Evolutionary conservation across 441 rosid genomes (phyloP), one percentile per base, ranked within the genome.

Genomic region (Populus tomentosa): DNA sequence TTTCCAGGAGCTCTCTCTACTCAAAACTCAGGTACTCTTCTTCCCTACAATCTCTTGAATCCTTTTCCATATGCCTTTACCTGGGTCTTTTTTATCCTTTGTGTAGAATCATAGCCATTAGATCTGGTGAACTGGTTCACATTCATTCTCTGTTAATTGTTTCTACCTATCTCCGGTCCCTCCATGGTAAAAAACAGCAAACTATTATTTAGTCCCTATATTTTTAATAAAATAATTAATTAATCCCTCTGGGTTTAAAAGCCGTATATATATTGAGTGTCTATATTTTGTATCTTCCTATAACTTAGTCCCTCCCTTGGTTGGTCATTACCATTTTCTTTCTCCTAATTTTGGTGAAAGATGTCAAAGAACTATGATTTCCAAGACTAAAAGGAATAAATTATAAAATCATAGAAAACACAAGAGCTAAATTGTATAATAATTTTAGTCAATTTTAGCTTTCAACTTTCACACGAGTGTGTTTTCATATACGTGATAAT

Each of bases 1-100:
- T 21, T 33, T 14, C 10, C 18, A 33, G 28, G 69, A 77, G 23
- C 91, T 94, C 67, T 13, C 65, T 26, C 5, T 7, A 10, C 83
- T 88, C 33, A 87, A 68, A 84, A 3, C 8, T 35, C 50, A 83
- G 95, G 97, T 91, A 28, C 35, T 14, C 32, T 68, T 81, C 24
- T 61, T 79, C 35, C 7, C 18, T 61, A 28, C 46, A 24, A 16
- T 24, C 7, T 6, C 21, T 24, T 42, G 18, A 42, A 63, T 63
- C 67, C 18, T 11, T 21, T 74, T 24, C 10, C 11, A 24, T 28
- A 28, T 28, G 30, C 30, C 30, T 28, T 28, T 28, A 28, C 40
- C 16, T 38, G 46, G 38, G 72, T 72, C 35, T 28, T 7, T 26
- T n/a, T 59, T 10, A 46, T 21, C 63, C 1, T 28, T 6, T 26